Percentiles rank a stretch among this genome's conserved stretches.
phyloP scores from a whole-genome alignment of 768 basidiomycete genomes.

The Myochromella boudieri region DNA sequence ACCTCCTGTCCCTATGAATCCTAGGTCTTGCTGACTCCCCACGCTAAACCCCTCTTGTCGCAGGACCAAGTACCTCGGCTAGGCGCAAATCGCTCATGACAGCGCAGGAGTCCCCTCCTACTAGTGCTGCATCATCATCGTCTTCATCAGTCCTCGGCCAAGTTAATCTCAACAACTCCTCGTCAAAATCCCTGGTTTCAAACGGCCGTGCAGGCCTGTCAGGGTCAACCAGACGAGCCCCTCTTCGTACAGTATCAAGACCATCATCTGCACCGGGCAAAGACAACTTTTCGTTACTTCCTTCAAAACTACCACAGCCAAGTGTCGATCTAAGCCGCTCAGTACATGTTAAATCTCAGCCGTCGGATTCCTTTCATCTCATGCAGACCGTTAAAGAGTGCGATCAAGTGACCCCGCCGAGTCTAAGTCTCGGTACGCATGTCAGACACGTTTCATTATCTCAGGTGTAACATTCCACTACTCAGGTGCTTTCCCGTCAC shows the following conservation, averaged over 20 bases:
- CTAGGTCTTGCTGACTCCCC: too few relatives aligned
- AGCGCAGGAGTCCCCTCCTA: neutral
- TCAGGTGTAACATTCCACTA: neutral
- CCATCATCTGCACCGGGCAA: conserved; percentile 42
- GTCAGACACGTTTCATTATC: neutral
- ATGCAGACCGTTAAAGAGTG: conserved; percentile 26
- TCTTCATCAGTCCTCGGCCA: conserved; percentile 1
- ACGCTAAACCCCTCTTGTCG: too few relatives aligned
- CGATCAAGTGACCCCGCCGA: conserved; percentile 16
- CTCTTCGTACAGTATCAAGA: conserved; percentile 24
- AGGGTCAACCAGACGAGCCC: conserved; percentile 10
- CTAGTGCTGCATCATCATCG: conserved; percentile 1
- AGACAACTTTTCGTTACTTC: conserved; percentile 41
- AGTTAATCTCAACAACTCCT: conserved; percentile 1
- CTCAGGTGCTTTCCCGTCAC: conserved; percentile 21
- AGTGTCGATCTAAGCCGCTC: conserved; percentile 5
- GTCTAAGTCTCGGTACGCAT: conserved; percentile 19
- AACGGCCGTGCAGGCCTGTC: conserved; percentile 3
- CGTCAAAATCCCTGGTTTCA: neutral
- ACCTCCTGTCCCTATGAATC: neutral
- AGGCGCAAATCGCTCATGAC: conserved; percentile 4
- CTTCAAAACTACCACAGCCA: conserved; percentile 34
- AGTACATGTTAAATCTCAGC: neutral
- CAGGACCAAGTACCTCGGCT: neutral
- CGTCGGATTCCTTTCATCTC: conserved; percentile 11